Evolutionary conservation across 1,139 yeast species (phyloP), one percentile per base, ranked within the genome.

Genomic region (Hemisphaericaspora xylofermentans): DNA sequence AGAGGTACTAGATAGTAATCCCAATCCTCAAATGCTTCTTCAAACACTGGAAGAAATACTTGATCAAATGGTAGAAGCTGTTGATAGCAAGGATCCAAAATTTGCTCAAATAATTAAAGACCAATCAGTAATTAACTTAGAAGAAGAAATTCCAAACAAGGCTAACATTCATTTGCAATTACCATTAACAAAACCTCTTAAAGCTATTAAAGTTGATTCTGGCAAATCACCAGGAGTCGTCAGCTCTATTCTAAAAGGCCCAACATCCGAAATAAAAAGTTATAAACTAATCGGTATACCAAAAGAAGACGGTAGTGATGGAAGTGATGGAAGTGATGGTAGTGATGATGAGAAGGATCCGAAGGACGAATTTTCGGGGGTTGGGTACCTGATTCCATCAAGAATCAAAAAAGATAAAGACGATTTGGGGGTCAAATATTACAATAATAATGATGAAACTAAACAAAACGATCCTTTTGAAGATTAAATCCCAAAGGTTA

Each of bases 1-100:
- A 46, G 55, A 47, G 37, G 36, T 45, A 39, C 46, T 54, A 47
- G 45, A 46, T 13, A 34, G 45, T 12, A 33, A 37, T 67, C 70
- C 76, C 63, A 74, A 68, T 74, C 67, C 43, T 66, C 79, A 60
- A 96, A 88, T 61, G 80, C 80, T 8, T n/a, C 7, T 12, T 89
- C 96, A 19, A 8, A 6, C 22, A 6, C 13, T 91, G 98, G 97
- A 17, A 6, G 10, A 14, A 14, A 2, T 14, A 14, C 33, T 7
- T 3, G 17, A 10, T 24, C 26, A 4, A 6, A 24, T 24, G n/a
- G n/a, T 24, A 6, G 22, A 24, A 21, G 6, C 24, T 6, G 8
- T 6, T 21, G 24, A n/a, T n/a, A 21, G 8, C 24, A 21, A 8
- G 8, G 8, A 6, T 21, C 24, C 24, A 21, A 21, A 6, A 8